phyloP scores from a whole-genome alignment of 495 filamentous ascomycete genomes.

The Choiromyces venosus region DNA sequence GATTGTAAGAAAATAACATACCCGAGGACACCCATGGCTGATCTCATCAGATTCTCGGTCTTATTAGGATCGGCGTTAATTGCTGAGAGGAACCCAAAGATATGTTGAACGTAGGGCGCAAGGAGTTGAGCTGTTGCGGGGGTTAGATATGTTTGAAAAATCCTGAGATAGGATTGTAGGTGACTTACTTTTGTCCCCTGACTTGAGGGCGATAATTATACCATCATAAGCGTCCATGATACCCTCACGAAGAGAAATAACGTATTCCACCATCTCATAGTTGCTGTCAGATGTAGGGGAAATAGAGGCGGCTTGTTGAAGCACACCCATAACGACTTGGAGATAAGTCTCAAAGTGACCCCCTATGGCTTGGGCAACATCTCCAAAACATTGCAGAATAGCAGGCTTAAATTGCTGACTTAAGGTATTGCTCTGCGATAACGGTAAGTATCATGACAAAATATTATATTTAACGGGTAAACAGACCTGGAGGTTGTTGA shows the following conservation, averaged over 20 bases:
- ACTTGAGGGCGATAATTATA: constrained; percentile 87
- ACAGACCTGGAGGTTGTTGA: constrained; percentile 80
- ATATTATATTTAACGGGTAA: constrained; percentile 8
- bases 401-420: constrained; percentile 97
- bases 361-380: constrained; percentile 93
- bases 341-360: constrained; percentile 90
- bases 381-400: constrained; percentile 94
- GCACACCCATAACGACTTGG: constrained; percentile 80
- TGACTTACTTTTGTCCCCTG: constrained; percentile 64
- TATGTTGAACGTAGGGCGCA: constrained; percentile 70
- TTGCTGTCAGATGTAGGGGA: constrained; percentile 45
- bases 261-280: constrained; percentile 92
- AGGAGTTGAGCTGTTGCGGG: constrained; percentile 58
- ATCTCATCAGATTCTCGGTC: constrained; percentile 83
- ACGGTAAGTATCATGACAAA: constrained; percentile 40
- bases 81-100: constrained; percentile 81
- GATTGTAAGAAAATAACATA: constrained; percentile 47
- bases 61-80: constrained; percentile 76
- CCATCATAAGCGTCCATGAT: constrained; percentile 99
- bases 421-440: constrained; percentile 57
- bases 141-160: constrained; percentile 28
- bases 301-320: constrained; percentile 84
- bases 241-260: constrained; percentile 87
- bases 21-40: constrained; percentile 95
- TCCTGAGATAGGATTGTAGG: neutral